These are phyloP conservation scores for Talaromyces sp. DNA, from an alignment of 2,329 filamentous ascomycete species.

Conservation along the genomic window DNA sequence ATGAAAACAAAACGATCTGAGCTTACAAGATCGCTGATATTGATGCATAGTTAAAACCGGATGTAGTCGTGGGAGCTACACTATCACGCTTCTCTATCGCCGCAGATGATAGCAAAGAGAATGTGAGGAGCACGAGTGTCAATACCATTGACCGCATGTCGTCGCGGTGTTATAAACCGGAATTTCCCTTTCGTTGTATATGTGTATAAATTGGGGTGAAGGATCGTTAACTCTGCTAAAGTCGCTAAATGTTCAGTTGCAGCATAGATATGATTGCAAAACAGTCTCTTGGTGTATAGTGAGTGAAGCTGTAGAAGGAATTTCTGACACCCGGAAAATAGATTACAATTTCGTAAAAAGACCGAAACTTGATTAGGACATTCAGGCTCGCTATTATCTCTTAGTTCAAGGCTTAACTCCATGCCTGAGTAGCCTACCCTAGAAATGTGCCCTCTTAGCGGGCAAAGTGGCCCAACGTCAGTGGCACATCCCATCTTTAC, in stretches of 20 bases:
- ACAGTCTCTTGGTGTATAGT: too few relatives aligned
- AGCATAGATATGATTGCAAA: background rate
- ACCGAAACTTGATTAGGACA: background rate
- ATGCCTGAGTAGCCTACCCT: background rate
- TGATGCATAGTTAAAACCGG: conserved; percentile 9
- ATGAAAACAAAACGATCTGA: background rate
- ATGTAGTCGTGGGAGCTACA: conserved; percentile 5
- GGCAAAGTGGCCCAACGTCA: background rate
- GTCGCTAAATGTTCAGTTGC: background rate
- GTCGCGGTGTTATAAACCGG: background rate
- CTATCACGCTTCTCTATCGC: background rate
- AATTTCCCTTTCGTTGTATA: background rate
- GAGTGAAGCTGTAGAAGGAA: background rate
- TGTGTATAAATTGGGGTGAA: background rate
- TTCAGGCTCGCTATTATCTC: background rate
- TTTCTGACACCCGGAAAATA: background rate
- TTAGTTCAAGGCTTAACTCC: background rate
- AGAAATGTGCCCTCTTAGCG: background rate
- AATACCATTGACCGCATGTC: conserved; percentile 7
- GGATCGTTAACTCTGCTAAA: background rate
- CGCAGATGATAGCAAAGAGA: conserved; percentile 11
- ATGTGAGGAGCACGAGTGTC: conserved; percentile 2
- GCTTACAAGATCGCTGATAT: conserved; percentile 15
- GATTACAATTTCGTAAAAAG: background rate
- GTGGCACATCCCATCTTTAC: background rate